These are phyloP conservation scores for Immersiella caudata DNA, from an alignment of 495 filamentous ascomycete genomes.

Conservation along the genomic window DNA sequence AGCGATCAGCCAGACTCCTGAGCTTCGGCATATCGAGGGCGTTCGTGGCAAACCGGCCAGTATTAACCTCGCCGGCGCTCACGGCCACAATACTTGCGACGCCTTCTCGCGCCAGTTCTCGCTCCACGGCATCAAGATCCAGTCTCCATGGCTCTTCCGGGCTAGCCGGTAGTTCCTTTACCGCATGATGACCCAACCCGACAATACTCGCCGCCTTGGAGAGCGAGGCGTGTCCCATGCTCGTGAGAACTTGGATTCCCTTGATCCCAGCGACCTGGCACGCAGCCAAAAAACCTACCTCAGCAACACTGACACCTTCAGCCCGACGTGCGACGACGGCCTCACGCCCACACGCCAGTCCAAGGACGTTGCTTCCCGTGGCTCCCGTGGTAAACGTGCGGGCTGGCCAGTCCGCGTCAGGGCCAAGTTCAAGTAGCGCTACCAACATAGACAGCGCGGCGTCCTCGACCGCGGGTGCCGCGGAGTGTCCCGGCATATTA, in stretches of 20 bases:
- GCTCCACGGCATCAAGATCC: constrained; percentile 61
- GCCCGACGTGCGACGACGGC: constrained; percentile 53
- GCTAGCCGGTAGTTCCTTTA: constrained; percentile 60
- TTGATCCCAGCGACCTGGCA: constrained; percentile 63
- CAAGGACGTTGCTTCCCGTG: constrained; percentile 82
- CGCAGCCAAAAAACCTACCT: constrained; percentile 68
- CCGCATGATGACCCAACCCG: constrained; percentile 72
- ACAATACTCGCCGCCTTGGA: constrained; percentile 79
- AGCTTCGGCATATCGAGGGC: constrained; percentile 64
- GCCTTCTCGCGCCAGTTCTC: constrained; percentile 50
- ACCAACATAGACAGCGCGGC: constrained; percentile 68
- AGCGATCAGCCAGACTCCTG: constrained; percentile 68
- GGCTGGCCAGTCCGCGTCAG: constrained; percentile 50
- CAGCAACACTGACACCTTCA: constrained; percentile 56
- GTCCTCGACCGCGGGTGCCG: constrained; percentile 75
- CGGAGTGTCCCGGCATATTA: constrained; percentile 73
- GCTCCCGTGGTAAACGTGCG: constrained; percentile 88
- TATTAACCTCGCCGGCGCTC: constrained; percentile 89
- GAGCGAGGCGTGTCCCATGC: constrained; percentile 80
- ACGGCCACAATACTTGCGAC: constrained; percentile 74
- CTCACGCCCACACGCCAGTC: constrained; percentile 77
- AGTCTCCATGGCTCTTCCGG: constrained; percentile 63
- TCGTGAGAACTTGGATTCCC: constrained; percentile 75
- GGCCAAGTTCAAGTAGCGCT: constrained; percentile 65
- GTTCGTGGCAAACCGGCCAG: constrained; percentile 75